Percentiles rank a stretch among this genome's conserved stretches.
These are phyloP conservation scores for Penicillium sp. DNA, from an alignment of 2,329 filamentous ascomycete genomes.

Conservation along the genomic window DNA sequence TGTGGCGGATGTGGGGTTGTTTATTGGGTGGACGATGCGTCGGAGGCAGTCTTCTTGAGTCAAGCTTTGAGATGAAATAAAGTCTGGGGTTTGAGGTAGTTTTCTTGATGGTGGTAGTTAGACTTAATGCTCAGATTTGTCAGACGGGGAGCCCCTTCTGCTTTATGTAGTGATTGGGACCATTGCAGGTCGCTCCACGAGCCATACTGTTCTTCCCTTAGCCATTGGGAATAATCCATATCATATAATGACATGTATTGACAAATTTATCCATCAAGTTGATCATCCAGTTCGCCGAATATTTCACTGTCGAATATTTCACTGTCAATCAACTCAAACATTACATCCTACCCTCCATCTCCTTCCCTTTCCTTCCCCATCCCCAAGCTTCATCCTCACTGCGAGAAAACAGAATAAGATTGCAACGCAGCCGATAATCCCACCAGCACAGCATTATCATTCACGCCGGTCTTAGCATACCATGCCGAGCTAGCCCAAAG, in stretches of 20 bases:
- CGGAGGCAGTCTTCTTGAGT: constrained; percentile 9
- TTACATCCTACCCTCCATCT: background rate
- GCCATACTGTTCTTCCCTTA: background rate
- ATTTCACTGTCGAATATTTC: background rate
- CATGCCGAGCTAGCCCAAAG: constrained; percentile 37
- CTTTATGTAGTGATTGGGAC: background rate
- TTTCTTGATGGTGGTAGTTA: background rate
- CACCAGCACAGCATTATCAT: constrained; percentile 27
- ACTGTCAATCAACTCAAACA: background rate
- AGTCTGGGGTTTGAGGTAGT: background rate
- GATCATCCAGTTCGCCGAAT: background rate
- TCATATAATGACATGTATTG: too few species aligned
- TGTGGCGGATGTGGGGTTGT: constrained; percentile 45
- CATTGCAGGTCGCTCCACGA: background rate
- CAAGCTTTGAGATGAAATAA: too few species aligned
- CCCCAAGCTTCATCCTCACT: background rate
- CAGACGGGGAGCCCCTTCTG: background rate
- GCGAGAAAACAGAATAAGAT: constrained; percentile 25
- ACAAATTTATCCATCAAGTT: too few species aligned
- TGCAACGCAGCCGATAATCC: constrained; percentile 32
- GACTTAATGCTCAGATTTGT: background rate
- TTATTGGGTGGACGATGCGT: constrained; percentile 38
- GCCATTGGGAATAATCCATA: background rate
- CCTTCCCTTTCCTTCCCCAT: background rate
- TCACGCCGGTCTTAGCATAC: constrained; percentile 36